Conservation (phyloP, 202 grass and related monocot genomes). For the Carex sylvatica region DNA sequence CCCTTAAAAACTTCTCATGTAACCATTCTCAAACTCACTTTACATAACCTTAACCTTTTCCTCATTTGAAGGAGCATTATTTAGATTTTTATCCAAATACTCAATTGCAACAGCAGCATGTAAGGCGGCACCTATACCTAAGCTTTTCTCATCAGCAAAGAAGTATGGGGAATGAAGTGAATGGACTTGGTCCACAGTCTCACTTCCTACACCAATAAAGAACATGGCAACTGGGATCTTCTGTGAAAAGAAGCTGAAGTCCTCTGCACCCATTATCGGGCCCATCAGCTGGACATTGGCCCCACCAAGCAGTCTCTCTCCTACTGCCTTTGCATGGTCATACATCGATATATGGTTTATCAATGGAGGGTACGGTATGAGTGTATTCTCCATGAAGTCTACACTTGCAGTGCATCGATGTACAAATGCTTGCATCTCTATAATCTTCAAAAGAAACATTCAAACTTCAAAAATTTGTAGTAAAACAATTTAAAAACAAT, state of each 20-base stretch:
- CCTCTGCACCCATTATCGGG: slow-evolving; percentile 37
- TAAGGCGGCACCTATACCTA: slow-evolving; percentile 50
- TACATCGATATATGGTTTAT: slow-evolving; percentile 56
- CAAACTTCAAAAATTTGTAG: background rate
- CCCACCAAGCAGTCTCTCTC: slow-evolving; percentile 40
- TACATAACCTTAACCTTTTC: background rate
- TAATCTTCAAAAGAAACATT: slow-evolving; percentile 33
- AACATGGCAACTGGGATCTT: slow-evolving; percentile 52
- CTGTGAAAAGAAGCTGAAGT: slow-evolving; percentile 65
- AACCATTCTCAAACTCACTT: background rate
- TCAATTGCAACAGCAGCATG: slow-evolving; percentile 58
- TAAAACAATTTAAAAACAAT: background rate
- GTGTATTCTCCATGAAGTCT: slow-evolving; percentile 48
- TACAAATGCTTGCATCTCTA: slow-evolving; percentile 34
- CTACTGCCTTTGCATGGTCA: slow-evolving; percentile 44
- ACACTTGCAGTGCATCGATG: slow-evolving; percentile 42
- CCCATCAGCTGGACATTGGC: slow-evolving; percentile 22
- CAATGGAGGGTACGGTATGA: slow-evolving; percentile 43
- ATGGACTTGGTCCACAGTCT: slow-evolving; percentile 21
- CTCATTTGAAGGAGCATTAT: background rate
- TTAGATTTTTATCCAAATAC: slow-evolving; percentile 40
- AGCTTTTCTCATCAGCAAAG: slow-evolving; percentile 46
- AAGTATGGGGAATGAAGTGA: slow-evolving; percentile 59
- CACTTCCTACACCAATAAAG: slow-evolving; percentile 39
- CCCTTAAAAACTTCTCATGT: background rate